Base-by-base conservation (phyloP, 345 rosid species). In the Euphorbia peplus region DNA sequence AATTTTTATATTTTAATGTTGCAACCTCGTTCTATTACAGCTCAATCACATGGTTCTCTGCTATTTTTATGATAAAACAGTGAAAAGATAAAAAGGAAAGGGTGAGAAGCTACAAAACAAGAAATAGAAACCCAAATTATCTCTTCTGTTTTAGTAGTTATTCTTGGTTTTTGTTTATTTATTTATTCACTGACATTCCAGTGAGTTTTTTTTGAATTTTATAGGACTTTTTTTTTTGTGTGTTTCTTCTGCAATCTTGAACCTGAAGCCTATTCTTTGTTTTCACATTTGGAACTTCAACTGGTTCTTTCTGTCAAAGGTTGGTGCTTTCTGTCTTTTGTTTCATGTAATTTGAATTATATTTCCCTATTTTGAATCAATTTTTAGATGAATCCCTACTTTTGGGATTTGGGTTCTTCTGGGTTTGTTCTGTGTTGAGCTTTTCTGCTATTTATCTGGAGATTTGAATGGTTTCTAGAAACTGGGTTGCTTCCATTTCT, bases 291-390 rank as follows among this genome's bases (percentile, higher is more conserved):
- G 25, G 68, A 64, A 24, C 68, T 22, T 4, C 14, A 53, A 50
- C 41, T 29, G 24, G 64, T 75, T 70, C 71, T 71, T 60, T 64
- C 72, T 44, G 74, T 76, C 80, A 68, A 79, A 77, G 82, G 83
- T 75, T 15, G 76, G 66, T 71, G 71, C n/a, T 72, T 75, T 85
- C 83, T 62, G 75, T 70, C 73, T 60, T 67, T 60, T 52, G 52
- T 59, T 59, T 28, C 22, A 51, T 19, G 64, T 19, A 3, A 9
- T 39, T 22, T 42, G 44, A 28, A 24, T 12, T 62, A 63, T 37
- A 58, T 70, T 25, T 26, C 25, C 7, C 1, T 5, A 54, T 66
- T 51, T 61, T 69, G 56, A 50, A 13, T 44, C 57, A 32, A 35
- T 8, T 70, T 48, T 62, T 12, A 22, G 10, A 47, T 56, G 56